phyloP scores from a whole-genome alignment of 1,284 basidiomycete genomes.

The Takashimella koratensis region DNA sequence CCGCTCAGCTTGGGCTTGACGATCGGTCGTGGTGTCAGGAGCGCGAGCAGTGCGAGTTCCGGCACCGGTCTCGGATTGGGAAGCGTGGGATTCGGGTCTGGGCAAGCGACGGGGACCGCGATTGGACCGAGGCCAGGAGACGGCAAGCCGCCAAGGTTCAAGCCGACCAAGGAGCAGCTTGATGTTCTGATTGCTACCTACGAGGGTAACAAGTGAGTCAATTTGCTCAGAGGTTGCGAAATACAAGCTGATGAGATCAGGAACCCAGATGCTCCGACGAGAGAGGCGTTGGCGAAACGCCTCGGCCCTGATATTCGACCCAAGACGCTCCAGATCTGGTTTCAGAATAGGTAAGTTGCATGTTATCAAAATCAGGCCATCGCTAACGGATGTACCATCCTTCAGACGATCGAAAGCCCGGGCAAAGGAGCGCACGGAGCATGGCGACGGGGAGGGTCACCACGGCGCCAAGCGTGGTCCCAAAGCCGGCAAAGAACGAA shows the following conservation, averaged over 20 bases:
- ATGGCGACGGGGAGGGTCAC: background rate
- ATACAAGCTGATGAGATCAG: too few relatives aligned
- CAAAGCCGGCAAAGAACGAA: background rate
- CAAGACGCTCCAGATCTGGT: conserved; percentile 41
- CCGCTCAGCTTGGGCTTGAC: background rate
- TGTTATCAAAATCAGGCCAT: background rate
- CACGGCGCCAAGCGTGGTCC: background rate
- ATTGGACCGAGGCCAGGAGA: too few relatives aligned
- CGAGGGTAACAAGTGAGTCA: conserved; percentile 32
- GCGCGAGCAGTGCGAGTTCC: background rate
- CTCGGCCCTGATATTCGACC: conserved; percentile 26
- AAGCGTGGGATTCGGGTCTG: background rate
- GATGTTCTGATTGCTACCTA: conserved; percentile 31
- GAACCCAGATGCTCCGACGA: conserved; percentile 27
- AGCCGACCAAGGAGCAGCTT: conserved; percentile 33
- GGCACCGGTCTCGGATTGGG: background rate
- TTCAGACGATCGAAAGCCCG: conserved; percentile 31
- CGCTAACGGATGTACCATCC: background rate
- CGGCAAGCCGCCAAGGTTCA: conserved; percentile 32
- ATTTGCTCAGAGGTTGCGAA: too few relatives aligned
- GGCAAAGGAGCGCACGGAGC: conserved; percentile 24
- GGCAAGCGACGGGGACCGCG: too few relatives aligned
- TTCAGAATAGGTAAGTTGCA: conserved; percentile 37
- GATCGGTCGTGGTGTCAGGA: background rate
- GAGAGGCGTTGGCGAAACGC: conserved; percentile 25